phyloP scores from a whole-genome alignment of 2,329 filamentous ascomycete genomes.

The Trichoderma harzianum region DNA sequence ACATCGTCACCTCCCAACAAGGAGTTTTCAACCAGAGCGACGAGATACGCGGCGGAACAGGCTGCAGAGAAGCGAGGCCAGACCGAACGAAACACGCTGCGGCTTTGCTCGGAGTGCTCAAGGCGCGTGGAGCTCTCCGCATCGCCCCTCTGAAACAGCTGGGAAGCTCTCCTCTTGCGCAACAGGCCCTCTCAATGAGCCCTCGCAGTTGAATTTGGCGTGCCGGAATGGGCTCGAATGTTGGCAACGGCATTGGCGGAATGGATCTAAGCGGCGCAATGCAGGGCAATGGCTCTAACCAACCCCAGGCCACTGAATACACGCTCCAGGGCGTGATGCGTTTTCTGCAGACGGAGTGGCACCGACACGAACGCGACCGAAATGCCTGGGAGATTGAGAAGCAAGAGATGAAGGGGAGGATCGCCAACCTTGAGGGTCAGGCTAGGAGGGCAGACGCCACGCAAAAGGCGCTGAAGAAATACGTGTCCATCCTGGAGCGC shows the following conservation, averaged over 20 bases:
- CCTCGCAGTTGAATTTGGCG: slow-evolving; percentile 34
- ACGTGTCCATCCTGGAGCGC: slow-evolving; percentile 83
- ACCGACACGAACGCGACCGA: slow-evolving; percentile 93
- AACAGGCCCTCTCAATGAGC: slow-evolving; percentile 36
- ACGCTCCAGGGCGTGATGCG: slow-evolving; percentile 85
- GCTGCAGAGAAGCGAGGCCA: background rate
- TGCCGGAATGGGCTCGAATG: slow-evolving; percentile 42
- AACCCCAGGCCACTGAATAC: slow-evolving; percentile 59
- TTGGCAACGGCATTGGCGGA: slow-evolving; percentile 45
- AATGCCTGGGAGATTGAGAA: slow-evolving; percentile 99
- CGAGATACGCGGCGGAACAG: background rate
- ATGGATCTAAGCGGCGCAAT: slow-evolving; percentile 45
- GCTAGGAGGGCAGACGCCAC: slow-evolving; percentile 80
- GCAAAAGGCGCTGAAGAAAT: slow-evolving; percentile 85
- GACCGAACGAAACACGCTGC: background rate
- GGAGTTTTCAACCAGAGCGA: background rate
- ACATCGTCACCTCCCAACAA: background rate
- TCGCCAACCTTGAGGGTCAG: slow-evolving; percentile 90
- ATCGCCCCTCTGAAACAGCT: slow-evolving; percentile 22
- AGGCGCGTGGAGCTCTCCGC: slow-evolving; percentile 19
- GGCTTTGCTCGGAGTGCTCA: background rate
- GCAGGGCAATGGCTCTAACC: slow-evolving; percentile 45
- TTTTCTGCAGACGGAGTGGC: slow-evolving; percentile 98
- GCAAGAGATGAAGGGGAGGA: slow-evolving; percentile 97
- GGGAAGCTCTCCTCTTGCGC: slow-evolving; percentile 23